phyloP scores from a whole-genome alignment of 2,329 filamentous ascomycete genomes.

The Graphilbum ipis-grandicollis region DNA sequence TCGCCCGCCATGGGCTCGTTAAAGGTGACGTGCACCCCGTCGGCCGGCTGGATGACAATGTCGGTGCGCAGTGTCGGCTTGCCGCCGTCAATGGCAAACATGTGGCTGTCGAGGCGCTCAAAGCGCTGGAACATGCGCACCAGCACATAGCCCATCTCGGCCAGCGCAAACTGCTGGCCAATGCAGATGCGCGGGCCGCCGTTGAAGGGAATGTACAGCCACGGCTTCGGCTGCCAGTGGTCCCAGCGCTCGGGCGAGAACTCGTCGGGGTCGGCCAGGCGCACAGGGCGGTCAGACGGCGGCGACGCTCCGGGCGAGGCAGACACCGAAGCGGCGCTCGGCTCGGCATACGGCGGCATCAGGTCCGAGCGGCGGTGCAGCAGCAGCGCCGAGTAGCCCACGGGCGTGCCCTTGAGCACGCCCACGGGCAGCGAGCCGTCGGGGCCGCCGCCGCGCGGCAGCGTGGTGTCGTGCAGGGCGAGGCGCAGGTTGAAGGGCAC shows the following conservation, averaged over 20 bases:
- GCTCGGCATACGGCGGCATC: too few species aligned
- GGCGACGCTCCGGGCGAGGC: too few species aligned
- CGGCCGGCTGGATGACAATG: conserved; percentile 40
- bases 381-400: conserved; percentile 49
- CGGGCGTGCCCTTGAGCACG: conserved; percentile 44
- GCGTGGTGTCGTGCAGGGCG: conserved; percentile 53
- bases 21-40: conserved; percentile 41
- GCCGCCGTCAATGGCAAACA: conserved; percentile 36
- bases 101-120: conserved; percentile 40
- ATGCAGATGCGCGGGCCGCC: conserved; percentile 59
- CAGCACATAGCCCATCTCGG: conserved; percentile 58
- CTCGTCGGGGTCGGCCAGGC: conserved; percentile 24
- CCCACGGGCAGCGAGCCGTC: conserved; percentile 45
- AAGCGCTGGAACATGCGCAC: conserved; percentile 58
- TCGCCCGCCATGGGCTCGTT: conserved; percentile 23
- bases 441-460: conserved; percentile 53
- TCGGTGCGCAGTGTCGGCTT: conserved; percentile 36
- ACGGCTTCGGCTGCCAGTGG: conserved; percentile 43
- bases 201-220: conserved; percentile 62
- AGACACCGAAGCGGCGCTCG: conserved; percentile 8
- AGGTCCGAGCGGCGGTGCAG: conserved; percentile 57
- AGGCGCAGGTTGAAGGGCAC: conserved; percentile 68
- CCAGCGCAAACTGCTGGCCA: conserved; percentile 67
- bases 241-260: conserved; percentile 55
- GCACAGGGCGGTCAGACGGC: too few species aligned